Percentiles rank a stretch among this genome's conserved stretches.
Conservation (phyloP, 768 basidiomycete species). For the Russula compacta region DNA sequence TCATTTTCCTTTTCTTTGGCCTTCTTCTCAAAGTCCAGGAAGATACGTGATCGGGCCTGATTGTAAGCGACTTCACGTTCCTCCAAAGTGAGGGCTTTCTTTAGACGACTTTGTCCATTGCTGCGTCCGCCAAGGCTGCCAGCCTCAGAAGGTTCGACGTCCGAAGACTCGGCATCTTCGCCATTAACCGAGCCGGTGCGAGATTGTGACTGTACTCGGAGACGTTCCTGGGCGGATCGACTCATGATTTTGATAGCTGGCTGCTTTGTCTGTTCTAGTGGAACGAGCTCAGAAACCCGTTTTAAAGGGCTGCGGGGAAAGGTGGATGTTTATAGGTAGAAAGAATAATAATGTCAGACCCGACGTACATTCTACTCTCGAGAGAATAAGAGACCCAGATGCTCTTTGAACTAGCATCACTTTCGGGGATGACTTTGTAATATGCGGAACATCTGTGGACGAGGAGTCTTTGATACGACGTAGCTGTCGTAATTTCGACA, state of each 20-base stretch:
- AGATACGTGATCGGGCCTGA: slow-evolving; percentile 77
- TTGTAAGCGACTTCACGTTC: slow-evolving; percentile 88
- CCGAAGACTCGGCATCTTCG: slow-evolving; percentile 70
- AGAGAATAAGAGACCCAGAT: slow-evolving; percentile 47
- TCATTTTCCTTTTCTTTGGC: slow-evolving; percentile 52
- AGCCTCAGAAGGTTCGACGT: slow-evolving; percentile 70
- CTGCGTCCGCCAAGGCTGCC: slow-evolving; percentile 69
- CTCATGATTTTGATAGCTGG: slow-evolving; percentile 90
- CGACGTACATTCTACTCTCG: slow-evolving; percentile 70
- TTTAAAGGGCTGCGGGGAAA: slow-evolving; percentile 47
- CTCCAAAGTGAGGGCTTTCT: slow-evolving; percentile 71
- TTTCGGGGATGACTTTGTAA: slow-evolving; percentile 66
- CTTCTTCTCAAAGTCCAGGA: slow-evolving; percentile 72
- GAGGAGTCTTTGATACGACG: slow-evolving; percentile 77
- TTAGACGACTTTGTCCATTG: slow-evolving; percentile 44
- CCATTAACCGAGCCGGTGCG: slow-evolving; percentile 63
- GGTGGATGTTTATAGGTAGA: slow-evolving; percentile 15
- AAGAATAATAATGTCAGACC: neutral
- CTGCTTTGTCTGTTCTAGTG: slow-evolving; percentile 55
- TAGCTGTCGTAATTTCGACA: slow-evolving; percentile 58
- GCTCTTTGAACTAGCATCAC: slow-evolving; percentile 51
- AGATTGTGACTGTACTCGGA: slow-evolving; percentile 51
- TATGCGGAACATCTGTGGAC: slow-evolving; percentile 81
- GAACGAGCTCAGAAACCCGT: slow-evolving; percentile 68
- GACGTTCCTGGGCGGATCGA: slow-evolving; percentile 46